Evolutionary conservation across 306 rosid genomes (phyloP).

Genomic region (Corylus avellana): DNA sequence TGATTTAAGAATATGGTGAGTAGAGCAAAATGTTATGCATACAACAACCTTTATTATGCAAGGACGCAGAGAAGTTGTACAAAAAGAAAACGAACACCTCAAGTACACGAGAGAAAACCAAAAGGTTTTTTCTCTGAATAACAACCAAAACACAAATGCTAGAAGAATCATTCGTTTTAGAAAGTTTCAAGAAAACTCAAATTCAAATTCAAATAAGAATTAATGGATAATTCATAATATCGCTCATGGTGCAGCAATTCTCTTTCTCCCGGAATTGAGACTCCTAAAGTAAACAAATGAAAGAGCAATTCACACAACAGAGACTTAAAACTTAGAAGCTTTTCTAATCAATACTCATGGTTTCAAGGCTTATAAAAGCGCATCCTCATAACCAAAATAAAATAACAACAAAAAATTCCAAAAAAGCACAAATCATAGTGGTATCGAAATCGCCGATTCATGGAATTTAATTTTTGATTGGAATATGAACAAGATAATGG

Average conservation of each 20-base stretch:
- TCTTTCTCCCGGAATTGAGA: not conserved
- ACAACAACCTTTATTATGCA: not conserved
- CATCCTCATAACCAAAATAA: not conserved
- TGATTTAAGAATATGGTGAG: not conserved
- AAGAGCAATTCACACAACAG: not conserved
- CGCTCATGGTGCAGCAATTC: not conserved
- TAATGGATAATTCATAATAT: not conserved
- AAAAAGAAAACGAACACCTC: not conserved
- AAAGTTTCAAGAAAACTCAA: not conserved
- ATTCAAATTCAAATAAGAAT: not conserved
- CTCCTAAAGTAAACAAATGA: not conserved
- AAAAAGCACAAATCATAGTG: not conserved
- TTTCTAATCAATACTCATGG: not conserved
- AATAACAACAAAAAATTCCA: not conserved
- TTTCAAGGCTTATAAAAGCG: not conserved
- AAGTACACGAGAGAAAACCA: not conserved
- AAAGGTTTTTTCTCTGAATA: not conserved
- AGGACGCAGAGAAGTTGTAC: not conserved
- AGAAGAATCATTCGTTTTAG: not conserved
- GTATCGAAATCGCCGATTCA: not conserved
- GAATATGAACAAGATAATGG: not conserved
- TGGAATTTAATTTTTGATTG: not conserved
- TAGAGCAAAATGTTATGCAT: not conserved
- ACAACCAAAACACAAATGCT: not conserved
- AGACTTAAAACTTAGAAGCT: not conserved